phyloP scores from a whole-genome alignment of 1,284 basidiomycete genomes.

The Inonotus hispidus region DNA sequence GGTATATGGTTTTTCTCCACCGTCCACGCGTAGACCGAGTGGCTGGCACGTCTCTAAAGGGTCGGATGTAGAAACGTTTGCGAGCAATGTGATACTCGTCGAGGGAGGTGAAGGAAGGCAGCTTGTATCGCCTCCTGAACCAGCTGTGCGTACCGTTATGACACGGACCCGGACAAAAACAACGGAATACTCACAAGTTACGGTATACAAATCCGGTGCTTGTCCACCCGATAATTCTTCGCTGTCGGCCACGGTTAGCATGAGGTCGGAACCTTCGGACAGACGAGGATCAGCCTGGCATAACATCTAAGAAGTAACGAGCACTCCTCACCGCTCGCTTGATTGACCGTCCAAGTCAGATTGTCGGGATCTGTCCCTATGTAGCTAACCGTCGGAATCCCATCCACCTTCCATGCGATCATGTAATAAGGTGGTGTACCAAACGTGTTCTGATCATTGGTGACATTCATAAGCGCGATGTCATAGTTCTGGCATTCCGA shows the following conservation, averaged over 20 bases:
- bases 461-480: background rate
- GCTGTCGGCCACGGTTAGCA: conserved; percentile 42
- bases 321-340: conserved; percentile 35
- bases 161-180: background rate
- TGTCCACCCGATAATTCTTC: conserved; percentile 39
- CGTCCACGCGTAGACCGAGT: conserved; percentile 41
- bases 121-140: background rate
- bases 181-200: conserved; percentile 29
- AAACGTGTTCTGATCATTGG: conserved; percentile 2
- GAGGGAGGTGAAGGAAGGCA: conserved; percentile 10
- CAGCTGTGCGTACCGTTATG: conserved; percentile 3
- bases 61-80: conserved; percentile 36
- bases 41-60: conserved; percentile 40
- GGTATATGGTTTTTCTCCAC: conserved; percentile 44
- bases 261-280: conserved; percentile 34
- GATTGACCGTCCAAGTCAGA: conserved; percentile 39
- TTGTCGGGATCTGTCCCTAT: conserved; percentile 36
- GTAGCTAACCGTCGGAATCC: conserved; percentile 35
- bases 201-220: conserved; percentile 29
- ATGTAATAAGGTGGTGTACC: conserved; percentile 46
- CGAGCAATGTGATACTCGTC: conserved; percentile 31
- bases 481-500: conserved; percentile 6
- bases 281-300: background rate
- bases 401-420: conserved; percentile 38
- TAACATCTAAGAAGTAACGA: background rate